Evolutionary conservation across 352 stramenopile genomes (phyloP).

Genomic region (Phytophthora cactorum): DNA sequence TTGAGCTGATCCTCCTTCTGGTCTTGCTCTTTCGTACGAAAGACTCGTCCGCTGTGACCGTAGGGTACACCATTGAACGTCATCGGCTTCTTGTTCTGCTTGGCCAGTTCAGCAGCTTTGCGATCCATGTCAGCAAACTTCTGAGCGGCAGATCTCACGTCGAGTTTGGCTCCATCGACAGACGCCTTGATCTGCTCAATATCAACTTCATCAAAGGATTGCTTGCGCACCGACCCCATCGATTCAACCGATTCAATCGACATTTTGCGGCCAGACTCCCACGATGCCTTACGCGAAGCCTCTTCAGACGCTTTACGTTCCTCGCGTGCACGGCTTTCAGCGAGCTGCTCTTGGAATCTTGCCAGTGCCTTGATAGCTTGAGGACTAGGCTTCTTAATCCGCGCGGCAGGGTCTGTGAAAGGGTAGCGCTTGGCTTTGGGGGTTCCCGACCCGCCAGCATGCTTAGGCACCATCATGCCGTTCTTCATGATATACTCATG

Average conservation of each 20-base stretch:
- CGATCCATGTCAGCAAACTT: slow-evolving; percentile 74
- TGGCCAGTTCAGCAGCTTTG: slow-evolving; percentile 49
- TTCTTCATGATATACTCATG: slow-evolving; percentile 75
- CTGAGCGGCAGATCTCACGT: slow-evolving; percentile 59
- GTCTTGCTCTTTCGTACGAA: slow-evolving; percentile 43
- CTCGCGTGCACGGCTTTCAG: slow-evolving; percentile 47
- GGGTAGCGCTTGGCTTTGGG: slow-evolving; percentile 62
- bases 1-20: slow-evolving; percentile 33
- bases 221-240: slow-evolving; percentile 40
- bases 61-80: slow-evolving; percentile 44
- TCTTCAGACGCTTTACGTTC: slow-evolving; percentile 47
- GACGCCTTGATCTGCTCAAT: slow-evolving; percentile 65
- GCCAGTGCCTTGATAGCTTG: slow-evolving; percentile 53
- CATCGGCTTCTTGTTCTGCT: slow-evolving; percentile 45
- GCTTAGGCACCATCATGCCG: slow-evolving; percentile 56
- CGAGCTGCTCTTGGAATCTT: slow-evolving; percentile 66
- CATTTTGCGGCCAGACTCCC: slow-evolving; percentile 40
- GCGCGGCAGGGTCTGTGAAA: slow-evolving; percentile 60
- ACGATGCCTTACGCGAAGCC: slow-evolving; percentile 39
- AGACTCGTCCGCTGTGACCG: slow-evolving; percentile 21
- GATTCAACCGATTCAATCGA: slow-evolving; percentile 50
- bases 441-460: slow-evolving; percentile 9
- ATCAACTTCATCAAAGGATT: slow-evolving; percentile 53
- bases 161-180: slow-evolving; percentile 55
- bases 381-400: slow-evolving; percentile 51